Conservation (phyloP, 306 rosid genomes). For the Cyamopsis tetragonoloba region DNA sequence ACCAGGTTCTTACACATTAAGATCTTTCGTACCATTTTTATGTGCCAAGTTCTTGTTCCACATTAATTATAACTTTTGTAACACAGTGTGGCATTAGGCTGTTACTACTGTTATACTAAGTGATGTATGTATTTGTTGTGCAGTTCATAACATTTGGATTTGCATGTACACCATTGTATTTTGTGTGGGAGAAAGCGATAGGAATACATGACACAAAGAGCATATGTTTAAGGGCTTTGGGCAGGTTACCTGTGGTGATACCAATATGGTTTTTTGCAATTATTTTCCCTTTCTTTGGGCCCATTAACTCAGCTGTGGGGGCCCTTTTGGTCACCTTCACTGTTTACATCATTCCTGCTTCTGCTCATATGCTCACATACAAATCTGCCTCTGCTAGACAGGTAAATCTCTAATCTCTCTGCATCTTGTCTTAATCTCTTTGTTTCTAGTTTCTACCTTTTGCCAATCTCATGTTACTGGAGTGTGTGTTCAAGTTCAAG, state of each 20-base stretch:
- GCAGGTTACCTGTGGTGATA: constrained; percentile 76
- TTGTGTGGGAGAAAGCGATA: constrained; percentile 89
- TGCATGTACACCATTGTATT: constrained; percentile 85
- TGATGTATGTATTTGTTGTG: neutral
- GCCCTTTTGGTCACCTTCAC: constrained; percentile 90
- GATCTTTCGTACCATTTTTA: too few relatives aligned
- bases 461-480: neutral
- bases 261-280: constrained; percentile 90
- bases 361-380: constrained; percentile 81
- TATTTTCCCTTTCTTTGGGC: constrained; percentile 85
- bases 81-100: neutral
- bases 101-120: neutral
- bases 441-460: constrained; percentile 9
- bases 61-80: too few relatives aligned
- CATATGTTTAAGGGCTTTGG: constrained; percentile 67
- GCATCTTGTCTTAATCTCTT: constrained; percentile 2
- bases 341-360: constrained; percentile 78
- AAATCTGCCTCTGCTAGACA: constrained; percentile 67
- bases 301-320: constrained; percentile 89
- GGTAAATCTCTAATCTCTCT: constrained; percentile 39
- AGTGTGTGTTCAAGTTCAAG: too few relatives aligned
- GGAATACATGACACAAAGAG: constrained; percentile 91
- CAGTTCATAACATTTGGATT: constrained; percentile 88
- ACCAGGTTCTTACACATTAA: too few relatives aligned
- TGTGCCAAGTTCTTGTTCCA: too few relatives aligned